Conservation (phyloP, 2,329 filamentous ascomycete species). For the Leptographium galeiforme region DNA sequence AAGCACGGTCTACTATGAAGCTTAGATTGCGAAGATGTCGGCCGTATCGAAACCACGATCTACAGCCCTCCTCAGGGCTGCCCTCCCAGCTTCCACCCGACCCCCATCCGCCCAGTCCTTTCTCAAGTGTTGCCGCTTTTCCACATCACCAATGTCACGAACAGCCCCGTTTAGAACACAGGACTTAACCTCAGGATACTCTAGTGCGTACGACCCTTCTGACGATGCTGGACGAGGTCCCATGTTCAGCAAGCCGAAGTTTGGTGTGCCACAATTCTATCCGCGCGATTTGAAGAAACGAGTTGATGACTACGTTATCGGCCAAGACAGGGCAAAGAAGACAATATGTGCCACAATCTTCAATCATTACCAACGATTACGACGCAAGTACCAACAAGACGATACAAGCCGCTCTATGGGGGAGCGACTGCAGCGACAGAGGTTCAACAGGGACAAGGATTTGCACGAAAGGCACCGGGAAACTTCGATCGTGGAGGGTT, state of each 20-base stretch:
- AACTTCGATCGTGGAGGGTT: conserved; percentile 64
- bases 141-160: conserved; percentile 16
- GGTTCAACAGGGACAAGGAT: conserved; percentile 54
- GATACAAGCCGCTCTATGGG: conserved; percentile 41
- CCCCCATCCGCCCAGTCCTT: not conserved
- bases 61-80: conserved; percentile 3
- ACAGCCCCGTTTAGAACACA: conserved; percentile 26
- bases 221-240: conserved; percentile 40
- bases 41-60: conserved; percentile 7
- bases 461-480: conserved; percentile 39
- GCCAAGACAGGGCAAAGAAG: conserved; percentile 89
- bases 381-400: conserved; percentile 66
- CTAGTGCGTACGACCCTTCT: conserved; percentile 43
- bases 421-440: conserved; percentile 58
- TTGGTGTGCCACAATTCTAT: conserved; percentile 50
- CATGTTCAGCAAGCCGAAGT: conserved; percentile 43
- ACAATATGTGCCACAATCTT: conserved; percentile 86
- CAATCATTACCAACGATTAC: conserved; percentile 87
- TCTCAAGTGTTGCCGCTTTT: conserved; percentile 13
- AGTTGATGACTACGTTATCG: conserved; percentile 91
- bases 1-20: conserved; percentile 1
- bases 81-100: not conserved
- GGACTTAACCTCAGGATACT: conserved; percentile 44
- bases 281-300: conserved; percentile 68
- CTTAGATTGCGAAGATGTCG: conserved; percentile 6